These are phyloP conservation scores for Sanghuangporus sanghuang DNA, from an alignment of 1,284 basidiomycete species.

Conservation along the genomic window DNA sequence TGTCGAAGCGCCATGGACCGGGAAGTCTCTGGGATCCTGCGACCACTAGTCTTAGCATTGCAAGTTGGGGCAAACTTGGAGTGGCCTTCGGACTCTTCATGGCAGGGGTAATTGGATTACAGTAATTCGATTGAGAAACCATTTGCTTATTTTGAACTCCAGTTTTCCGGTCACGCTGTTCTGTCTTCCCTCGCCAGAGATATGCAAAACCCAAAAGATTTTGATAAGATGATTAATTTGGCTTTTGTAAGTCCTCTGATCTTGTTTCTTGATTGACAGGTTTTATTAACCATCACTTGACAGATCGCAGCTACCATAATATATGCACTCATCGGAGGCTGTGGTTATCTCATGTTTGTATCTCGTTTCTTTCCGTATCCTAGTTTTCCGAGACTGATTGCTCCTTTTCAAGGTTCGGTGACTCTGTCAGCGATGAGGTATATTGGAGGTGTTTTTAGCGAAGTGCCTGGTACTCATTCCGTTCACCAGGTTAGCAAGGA, in stretches of 20 bases:
- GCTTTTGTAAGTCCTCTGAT: conserved; percentile 59
- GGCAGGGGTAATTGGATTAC: conserved; percentile 67
- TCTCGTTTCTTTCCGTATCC: background rate
- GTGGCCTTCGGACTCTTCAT: conserved; percentile 87
- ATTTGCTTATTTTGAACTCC: background rate
- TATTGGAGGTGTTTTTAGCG: conserved; percentile 20
- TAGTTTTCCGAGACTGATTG: background rate
- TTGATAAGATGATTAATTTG: conserved; percentile 79
- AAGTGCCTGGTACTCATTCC: background rate
- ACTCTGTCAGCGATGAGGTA: conserved; percentile 78
- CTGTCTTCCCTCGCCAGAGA: conserved; percentile 88
- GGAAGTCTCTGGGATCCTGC: conserved; percentile 80
- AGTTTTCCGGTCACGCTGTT: conserved; percentile 92
- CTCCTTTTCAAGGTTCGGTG: conserved; percentile 51
- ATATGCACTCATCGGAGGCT: conserved; percentile 77
- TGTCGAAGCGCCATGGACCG: conserved; percentile 72
- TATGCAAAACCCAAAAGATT: conserved; percentile 81
- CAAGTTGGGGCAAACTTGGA: conserved; percentile 57
- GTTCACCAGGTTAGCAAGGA: conserved; percentile 77
- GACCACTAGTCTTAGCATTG: conserved; percentile 60
- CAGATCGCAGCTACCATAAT: conserved; percentile 75
- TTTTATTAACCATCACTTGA: conserved; percentile 4
- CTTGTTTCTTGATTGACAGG: background rate
- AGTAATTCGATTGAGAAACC: background rate
- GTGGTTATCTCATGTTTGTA: conserved; percentile 80